Base-by-base conservation (phyloP, 2,329 filamentous ascomycete genomes). In the Sodiomyces alkalinus region DNA sequence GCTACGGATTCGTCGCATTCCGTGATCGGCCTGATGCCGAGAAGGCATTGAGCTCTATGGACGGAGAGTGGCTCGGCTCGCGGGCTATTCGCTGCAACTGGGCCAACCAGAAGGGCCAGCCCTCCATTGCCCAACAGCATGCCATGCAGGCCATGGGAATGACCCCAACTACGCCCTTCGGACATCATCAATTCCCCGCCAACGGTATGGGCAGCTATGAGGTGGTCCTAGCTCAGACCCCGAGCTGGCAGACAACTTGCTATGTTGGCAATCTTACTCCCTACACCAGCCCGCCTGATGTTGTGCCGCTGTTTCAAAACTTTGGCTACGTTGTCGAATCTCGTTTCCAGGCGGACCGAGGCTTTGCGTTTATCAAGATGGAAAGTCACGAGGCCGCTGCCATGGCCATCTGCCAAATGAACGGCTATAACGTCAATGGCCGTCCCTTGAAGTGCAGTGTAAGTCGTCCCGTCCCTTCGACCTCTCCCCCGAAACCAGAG, bases 101-200 rank as follows among this genome's bases (percentile, higher is more conserved):
- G 90, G 90, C 90, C 35, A 98, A 98, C 62, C 90, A 98, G 51
- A 98, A 98, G 65, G 90, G 90, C n/a, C 90, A 98, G 49, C 90
- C 90, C 32, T 96, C 90, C 2, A 94, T 96, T 54, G 85, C 86
- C 27, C 87, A 98, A 60, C 90, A 96, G 58, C 83, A 92, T 56
- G 83, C 85, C 20, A 90, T 98, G 83, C 79, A 79, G 37, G 80
- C 85, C 33, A 93, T 96, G 82, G 90, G 90, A 49, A 86, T 98
- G 79, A 93, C 87, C 16, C 90, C 90, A 5, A 93, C 87, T 17
- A 94, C 86, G 26, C 85, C 87, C 9, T 98, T 86, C 47, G 90
- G 87, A 19, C 86, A 93, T 50, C 90, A 98, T 51, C 87, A 96
- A 51, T 98, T 96, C 62, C 90, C 90, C 7, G 92, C 90, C 20